Evolutionary conservation across 1,284 basidiomycete genomes (phyloP).

Genomic region (Athelia sp.): DNA sequence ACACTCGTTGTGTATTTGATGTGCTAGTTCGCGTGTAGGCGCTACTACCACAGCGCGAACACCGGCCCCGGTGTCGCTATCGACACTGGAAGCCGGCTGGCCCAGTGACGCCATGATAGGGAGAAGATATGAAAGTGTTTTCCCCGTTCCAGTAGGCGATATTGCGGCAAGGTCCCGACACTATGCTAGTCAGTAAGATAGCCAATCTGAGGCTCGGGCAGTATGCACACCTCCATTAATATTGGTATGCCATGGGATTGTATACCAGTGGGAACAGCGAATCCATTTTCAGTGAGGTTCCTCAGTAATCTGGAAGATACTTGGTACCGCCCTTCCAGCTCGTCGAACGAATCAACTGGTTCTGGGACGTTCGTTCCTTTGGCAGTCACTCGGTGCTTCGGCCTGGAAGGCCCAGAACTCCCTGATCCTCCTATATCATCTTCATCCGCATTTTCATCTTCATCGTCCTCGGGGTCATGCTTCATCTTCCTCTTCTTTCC

Average conservation of each 20-base stretch:
- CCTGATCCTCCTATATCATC: constrained; percentile 21
- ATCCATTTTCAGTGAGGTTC: constrained; percentile 60
- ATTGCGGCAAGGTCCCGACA: constrained; percentile 83
- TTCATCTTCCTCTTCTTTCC: constrained; percentile 34
- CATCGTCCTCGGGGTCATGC: constrained; percentile 20
- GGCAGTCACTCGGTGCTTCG: constrained; percentile 57
- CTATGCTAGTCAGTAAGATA: constrained; percentile 25
- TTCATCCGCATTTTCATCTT: constrained; percentile 20
- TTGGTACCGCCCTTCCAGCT: constrained; percentile 49
- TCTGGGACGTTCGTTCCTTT: constrained; percentile 66
- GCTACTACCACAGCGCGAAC: constrained; percentile 81
- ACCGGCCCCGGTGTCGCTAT: constrained; percentile 47
- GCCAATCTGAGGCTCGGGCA: not conserved
- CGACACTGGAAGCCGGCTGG: constrained; percentile 51
- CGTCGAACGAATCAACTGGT: constrained; percentile 53
- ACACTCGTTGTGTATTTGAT: constrained; percentile 93
- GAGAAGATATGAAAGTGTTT: constrained; percentile 86
- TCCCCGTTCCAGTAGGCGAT: constrained; percentile 93
- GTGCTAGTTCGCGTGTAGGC: constrained; percentile 94
- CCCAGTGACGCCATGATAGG: constrained; percentile 70
- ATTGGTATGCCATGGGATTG: constrained; percentile 74
- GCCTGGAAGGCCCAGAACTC: constrained; percentile 21
- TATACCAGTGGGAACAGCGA: constrained; percentile 63
- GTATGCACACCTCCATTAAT: constrained; percentile 53
- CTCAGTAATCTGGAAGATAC: constrained; percentile 52